These are phyloP conservation scores for Triticum timopheevii DNA, from an alignment of 176 grass and related monocot species.

Conservation along the genomic window DNA sequence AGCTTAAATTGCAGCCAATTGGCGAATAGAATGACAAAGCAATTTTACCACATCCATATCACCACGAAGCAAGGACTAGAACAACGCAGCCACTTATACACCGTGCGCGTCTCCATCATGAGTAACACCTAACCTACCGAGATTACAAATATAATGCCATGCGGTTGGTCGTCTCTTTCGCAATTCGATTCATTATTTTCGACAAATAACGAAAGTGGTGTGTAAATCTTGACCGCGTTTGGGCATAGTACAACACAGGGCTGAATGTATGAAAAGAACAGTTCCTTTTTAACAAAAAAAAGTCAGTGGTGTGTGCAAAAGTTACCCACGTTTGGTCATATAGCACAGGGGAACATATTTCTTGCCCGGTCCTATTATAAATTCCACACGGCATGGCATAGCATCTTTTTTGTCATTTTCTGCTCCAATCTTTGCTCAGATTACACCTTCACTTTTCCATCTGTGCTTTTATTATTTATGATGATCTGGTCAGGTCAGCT, in stretches of 20 bases:
- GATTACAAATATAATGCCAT: background rate
- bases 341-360: background rate
- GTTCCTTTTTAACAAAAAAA: background rate
- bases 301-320: background rate
- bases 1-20: background rate
- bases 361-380: conserved; percentile 13
- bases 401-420: background rate
- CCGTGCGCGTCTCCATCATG: background rate
- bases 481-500: conserved; percentile 12
- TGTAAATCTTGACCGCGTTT: conserved; percentile 11
- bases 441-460: background rate
- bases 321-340: conserved; percentile 29
- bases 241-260: background rate
- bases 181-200: background rate
- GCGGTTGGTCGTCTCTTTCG: background rate
- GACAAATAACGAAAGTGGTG: background rate
- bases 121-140: background rate
- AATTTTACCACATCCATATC: background rate
- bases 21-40: background rate
- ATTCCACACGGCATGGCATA: background rate
- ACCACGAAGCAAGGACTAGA: conserved; percentile 14
- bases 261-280: background rate
- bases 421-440: background rate
- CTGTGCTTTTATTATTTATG: background rate
- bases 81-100: background rate